phyloP scores from a whole-genome alignment of 352 stramenopile species.

The Globisporangium paroecandrum region DNA sequence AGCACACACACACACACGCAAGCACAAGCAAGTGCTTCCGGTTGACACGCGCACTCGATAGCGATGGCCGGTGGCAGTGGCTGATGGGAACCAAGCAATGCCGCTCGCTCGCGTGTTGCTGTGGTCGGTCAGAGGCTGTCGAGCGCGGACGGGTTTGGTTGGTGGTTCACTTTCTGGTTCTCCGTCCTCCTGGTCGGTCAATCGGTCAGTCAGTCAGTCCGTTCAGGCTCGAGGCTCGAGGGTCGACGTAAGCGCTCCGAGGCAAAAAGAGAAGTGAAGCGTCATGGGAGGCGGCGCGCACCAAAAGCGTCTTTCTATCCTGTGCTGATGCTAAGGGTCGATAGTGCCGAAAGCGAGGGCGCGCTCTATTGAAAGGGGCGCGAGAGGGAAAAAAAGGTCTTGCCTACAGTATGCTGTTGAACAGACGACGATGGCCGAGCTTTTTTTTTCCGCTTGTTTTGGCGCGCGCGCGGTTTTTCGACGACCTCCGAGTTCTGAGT shows the following conservation, averaged over 20 bases:
- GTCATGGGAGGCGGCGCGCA: constrained; percentile 10
- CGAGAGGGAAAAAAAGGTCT: background rate
- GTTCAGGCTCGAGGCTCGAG: background rate
- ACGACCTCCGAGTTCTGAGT: constrained; percentile 2
- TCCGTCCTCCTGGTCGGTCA: too few species aligned
- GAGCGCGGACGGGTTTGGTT: background rate
- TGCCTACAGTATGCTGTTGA: constrained; percentile 1
- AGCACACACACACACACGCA: background rate
- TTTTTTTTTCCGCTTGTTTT: constrained; percentile 8
- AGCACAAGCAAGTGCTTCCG: background rate
- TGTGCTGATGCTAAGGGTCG: background rate
- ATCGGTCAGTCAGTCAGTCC: too few species aligned
- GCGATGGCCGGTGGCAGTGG: background rate
- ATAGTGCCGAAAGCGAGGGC: constrained; percentile 10
- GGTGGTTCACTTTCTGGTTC: background rate
- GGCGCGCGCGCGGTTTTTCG: constrained; percentile 8
- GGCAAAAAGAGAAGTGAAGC: constrained; percentile 19
- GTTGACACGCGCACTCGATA: background rate
- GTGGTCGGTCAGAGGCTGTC: background rate
- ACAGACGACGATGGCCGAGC: background rate
- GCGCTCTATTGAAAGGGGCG: background rate
- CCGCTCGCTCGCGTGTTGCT: background rate
- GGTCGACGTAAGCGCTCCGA: constrained; percentile 5
- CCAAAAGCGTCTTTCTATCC: background rate
- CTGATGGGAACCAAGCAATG: background rate